phyloP scores from a whole-genome alignment of 2,329 filamentous ascomycete species.

The Epichloe festucae region DNA sequence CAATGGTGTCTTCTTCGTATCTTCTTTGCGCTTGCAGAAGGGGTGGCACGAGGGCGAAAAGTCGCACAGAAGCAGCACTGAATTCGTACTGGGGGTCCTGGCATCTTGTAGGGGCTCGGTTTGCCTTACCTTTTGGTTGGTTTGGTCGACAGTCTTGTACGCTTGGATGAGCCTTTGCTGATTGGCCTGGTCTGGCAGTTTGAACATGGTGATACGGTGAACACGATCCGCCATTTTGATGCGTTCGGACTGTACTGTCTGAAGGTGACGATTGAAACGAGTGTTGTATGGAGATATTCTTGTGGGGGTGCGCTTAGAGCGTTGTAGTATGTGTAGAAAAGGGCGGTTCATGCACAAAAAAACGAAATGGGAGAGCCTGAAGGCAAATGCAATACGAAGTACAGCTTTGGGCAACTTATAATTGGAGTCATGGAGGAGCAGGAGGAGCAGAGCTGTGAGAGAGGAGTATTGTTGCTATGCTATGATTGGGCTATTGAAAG shows the following conservation, averaged over 20 bases:
- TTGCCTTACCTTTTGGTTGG: slow-evolving; percentile 28
- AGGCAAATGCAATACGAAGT: too few relatives aligned
- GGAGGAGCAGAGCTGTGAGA: too few relatives aligned
- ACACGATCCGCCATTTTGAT: slow-evolving; percentile 26
- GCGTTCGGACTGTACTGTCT: neutral
- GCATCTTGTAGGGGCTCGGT: neutral
- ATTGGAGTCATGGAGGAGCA: too few relatives aligned
- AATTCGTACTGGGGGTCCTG: neutral
- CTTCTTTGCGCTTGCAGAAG: neutral
- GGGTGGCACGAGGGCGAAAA: neutral
- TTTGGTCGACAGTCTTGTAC: slow-evolving; percentile 27
- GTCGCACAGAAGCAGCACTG: neutral
- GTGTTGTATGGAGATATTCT: too few relatives aligned
- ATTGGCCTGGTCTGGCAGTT: slow-evolving; percentile 31
- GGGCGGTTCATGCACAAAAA: neutral
- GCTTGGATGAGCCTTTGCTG: slow-evolving; percentile 30
- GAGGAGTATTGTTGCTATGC: neutral
- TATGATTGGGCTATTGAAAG: neutral
- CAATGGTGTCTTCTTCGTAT: neutral
- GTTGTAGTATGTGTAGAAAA: neutral
- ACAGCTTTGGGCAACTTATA: too few relatives aligned
- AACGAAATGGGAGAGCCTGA: too few relatives aligned
- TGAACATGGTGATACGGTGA: slow-evolving; percentile 41
- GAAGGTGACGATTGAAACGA: neutral
- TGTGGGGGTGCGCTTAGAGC: neutral